phyloP scores from a whole-genome alignment of 331 rosid species.

The Spiraea crenata region DNA sequence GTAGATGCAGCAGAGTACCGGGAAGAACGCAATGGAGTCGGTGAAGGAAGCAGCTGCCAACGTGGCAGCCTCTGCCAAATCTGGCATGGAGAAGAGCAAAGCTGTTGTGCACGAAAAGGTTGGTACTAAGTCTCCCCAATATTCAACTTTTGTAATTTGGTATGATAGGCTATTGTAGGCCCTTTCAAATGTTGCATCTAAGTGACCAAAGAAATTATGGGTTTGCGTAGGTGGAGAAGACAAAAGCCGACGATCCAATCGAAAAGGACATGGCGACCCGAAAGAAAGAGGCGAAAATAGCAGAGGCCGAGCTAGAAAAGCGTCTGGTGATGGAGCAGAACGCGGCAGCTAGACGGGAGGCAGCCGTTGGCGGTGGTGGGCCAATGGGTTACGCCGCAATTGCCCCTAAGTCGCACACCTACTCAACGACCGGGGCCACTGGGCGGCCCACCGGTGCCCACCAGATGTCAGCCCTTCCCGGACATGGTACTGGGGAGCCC shows the following conservation, averaged over 20 bases:
- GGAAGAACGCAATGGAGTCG: slow-evolving; percentile 32
- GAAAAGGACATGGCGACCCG: slow-evolving; percentile 47
- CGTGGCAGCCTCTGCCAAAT: slow-evolving; percentile 63
- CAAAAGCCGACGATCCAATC: slow-evolving; percentile 46
- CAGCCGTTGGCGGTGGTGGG: neutral
- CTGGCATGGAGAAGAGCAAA: slow-evolving; percentile 74
- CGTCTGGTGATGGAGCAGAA: slow-evolving; percentile 45
- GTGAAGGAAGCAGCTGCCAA: slow-evolving; percentile 58
- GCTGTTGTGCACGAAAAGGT: slow-evolving; percentile 79
- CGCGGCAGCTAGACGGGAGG: slow-evolving; percentile 24
- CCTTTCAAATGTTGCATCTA: no score
- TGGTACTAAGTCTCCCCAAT: no score
- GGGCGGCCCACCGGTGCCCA: slow-evolving; percentile 39
- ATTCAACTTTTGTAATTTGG: no score
- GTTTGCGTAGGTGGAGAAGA: slow-evolving; percentile 40
- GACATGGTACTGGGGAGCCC: slow-evolving; percentile 47
- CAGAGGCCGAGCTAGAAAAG: slow-evolving; percentile 51
- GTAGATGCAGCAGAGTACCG: slow-evolving; percentile 32
- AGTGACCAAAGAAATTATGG: neutral
- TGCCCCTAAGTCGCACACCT: neutral
- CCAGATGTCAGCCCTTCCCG: slow-evolving; percentile 43
- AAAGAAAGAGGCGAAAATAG: slow-evolving; percentile 34
- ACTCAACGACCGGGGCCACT: slow-evolving; percentile 32
- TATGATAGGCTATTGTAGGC: no score
- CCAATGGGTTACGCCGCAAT: neutral